Evolutionary conservation across 2,329 filamentous ascomycete genomes (phyloP).

Genomic region (Monosporascus sp.): DNA sequence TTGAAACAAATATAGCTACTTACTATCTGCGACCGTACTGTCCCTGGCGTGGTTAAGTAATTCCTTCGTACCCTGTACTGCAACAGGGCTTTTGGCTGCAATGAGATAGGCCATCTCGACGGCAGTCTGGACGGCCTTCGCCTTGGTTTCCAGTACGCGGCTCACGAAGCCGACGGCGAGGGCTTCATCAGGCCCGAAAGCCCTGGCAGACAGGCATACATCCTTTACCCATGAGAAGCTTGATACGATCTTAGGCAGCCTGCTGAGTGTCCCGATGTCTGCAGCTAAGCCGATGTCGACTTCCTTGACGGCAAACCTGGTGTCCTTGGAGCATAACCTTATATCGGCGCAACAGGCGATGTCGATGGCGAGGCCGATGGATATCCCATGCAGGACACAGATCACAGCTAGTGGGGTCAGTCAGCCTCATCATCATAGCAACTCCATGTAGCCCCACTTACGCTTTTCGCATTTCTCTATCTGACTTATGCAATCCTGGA

Average conservation of each 20-base stretch:
- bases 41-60: constrained; percentile 54
- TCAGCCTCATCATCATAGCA: neutral
- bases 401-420: constrained; percentile 59
- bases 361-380: constrained; percentile 74
- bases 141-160: constrained; percentile 49
- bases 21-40: constrained; percentile 69
- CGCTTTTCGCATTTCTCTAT: constrained; percentile 88
- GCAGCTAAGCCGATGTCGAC: constrained; percentile 78
- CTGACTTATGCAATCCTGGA: constrained; percentile 71
- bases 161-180: constrained; percentile 65
- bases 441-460: constrained; percentile 32
- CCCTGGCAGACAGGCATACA: constrained; percentile 64
- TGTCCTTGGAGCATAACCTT: constrained; percentile 55
- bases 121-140: constrained; percentile 22
- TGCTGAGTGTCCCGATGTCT: constrained; percentile 69
- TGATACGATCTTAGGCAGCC: constrained; percentile 69
- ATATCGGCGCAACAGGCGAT: constrained; percentile 66
- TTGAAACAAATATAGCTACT: constrained; percentile 24
- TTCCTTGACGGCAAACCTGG: constrained; percentile 69
- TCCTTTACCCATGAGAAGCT: constrained; percentile 75
- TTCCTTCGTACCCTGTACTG: constrained; percentile 27
- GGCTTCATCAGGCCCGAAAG: constrained; percentile 66
- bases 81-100: constrained; percentile 75
- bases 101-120: constrained; percentile 42
- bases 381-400: constrained; percentile 71